Conservation (phyloP, 129 eudicot species). For the Centella asiatica region DNA sequence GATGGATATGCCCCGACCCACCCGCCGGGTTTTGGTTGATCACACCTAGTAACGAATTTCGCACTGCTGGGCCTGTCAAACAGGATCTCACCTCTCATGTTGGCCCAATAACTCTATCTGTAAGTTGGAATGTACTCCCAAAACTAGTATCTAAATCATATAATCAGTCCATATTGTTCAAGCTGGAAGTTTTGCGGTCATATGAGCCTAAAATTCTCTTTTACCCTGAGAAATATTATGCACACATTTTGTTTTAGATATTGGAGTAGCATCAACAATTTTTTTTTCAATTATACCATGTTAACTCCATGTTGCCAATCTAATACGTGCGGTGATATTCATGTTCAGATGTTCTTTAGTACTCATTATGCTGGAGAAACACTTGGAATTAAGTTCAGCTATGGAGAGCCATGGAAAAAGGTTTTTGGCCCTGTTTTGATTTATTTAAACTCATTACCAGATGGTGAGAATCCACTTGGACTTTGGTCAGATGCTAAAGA, state of each 20-base stretch:
- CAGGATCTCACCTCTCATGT: conserved; percentile 32
- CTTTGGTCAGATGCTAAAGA: conserved; percentile 29
- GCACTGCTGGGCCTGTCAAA: conserved; percentile 28
- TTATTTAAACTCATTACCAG: conserved; percentile 15
- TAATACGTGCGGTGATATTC: too few relatives aligned
- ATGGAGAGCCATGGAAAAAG: conserved; percentile 27
- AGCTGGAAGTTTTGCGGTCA: background rate
- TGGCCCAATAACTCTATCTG: conserved; percentile 23
- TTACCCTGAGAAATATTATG: background rate
- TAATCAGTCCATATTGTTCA: background rate
- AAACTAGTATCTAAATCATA: background rate
- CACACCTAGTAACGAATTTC: conserved; percentile 28
- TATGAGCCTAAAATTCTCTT: background rate
- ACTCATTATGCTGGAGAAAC: conserved; percentile 23
- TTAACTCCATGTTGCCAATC: too few relatives aligned
- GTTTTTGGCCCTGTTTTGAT: conserved; percentile 29
- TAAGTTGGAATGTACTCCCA: background rate
- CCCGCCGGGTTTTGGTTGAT: conserved; percentile 29
- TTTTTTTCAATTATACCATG: too few relatives aligned
- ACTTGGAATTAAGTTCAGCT: conserved; percentile 3
- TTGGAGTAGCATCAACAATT: too few relatives aligned
- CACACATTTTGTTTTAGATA: too few relatives aligned
- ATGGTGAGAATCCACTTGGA: background rate
- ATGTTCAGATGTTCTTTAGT: conserved; percentile 26
- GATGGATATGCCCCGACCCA: conserved; percentile 22